Base-by-base conservation (phyloP, 176 grass and related monocot genomes). In the Cymbopogon citratus region DNA sequence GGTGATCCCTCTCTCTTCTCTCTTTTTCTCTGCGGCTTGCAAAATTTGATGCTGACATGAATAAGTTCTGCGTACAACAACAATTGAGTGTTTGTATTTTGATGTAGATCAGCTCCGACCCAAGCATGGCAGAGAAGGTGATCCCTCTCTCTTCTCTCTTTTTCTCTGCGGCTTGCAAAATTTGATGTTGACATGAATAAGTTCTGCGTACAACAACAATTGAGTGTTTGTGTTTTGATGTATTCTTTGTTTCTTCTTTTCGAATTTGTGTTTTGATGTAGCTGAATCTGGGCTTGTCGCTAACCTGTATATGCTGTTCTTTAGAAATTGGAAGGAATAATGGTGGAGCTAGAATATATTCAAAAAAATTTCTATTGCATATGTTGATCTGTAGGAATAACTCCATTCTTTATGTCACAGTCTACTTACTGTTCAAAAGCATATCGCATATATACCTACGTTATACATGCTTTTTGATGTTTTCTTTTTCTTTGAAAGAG, bases 1-100 rank as follows among this genome's bases (percentile, higher is more conserved):
- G 63, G 87, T 89, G 18, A 51, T 13, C 41, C 7, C 68, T 61
- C 75, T 31, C 74, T 38, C 19, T 74, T 66, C 10, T 40, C 31
- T 83, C 21, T 38, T 5, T 36, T 0, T 74, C 34, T 76, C 19
- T 49, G 3, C 34, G 1, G 9, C 12, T 75, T 33, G 2, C 19
- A 0, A 56, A 77, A 48, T 44, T 66, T 44, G 18, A 40, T 33
- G 18, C 15, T 10, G 12, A 13, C 15, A 14, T 8, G 6, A 26
- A 10, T 12, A 6, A 26, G 0, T 2, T 80, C 2, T 36, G 7
- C 1, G 16, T 80, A 63, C 4, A 36, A 51, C n/a, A 28, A 15
- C 14, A 46, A 46, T 19, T 35, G 1, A 0, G 26, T 36, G 25
- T 54, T 34, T 10, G 24, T 69, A 18, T 12, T 13, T 44, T 3